These are phyloP conservation scores for Ochetophila trinervis DNA, from an alignment of 306 rosid species.

Conservation along the genomic window DNA sequence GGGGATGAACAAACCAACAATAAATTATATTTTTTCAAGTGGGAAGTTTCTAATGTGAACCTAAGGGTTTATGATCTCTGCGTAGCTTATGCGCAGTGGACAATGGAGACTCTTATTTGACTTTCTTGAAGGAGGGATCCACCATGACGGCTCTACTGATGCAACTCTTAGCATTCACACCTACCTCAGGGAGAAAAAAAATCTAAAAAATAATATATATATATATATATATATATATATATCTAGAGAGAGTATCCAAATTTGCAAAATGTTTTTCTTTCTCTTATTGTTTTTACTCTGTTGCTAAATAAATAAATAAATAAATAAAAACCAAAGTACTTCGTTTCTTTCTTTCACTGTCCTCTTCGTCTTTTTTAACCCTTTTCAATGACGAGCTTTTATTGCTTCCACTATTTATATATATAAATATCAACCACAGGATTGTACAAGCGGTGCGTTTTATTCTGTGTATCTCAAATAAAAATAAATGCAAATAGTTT, in stretches of 20 bases:
- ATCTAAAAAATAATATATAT: neutral
- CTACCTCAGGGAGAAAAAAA: slow-evolving; percentile 5
- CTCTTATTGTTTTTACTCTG: too few species aligned
- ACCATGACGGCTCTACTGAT: slow-evolving; percentile 4
- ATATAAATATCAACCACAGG: neutral
- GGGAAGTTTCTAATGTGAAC: neutral
- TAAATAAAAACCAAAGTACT: too few species aligned
- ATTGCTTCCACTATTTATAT: neutral
- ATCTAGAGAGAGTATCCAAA: too few species aligned
- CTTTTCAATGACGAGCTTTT: neutral
- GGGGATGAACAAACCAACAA: neutral
- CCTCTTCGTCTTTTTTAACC: too few species aligned
- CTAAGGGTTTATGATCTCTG: slow-evolving; percentile 19
- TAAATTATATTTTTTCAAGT: neutral
- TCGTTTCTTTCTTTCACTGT: too few species aligned
- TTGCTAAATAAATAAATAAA: neutral
- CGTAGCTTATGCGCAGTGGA: slow-evolving; percentile 3
- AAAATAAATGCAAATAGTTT: neutral
- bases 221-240: neutral
- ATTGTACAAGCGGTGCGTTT: neutral
- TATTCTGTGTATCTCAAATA: neutral
- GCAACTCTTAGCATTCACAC: slow-evolving; percentile 23
- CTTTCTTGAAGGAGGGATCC: neutral
- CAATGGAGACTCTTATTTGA: neutral
- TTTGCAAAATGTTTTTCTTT: neutral